phyloP scores from a whole-genome alignment of 495 filamentous ascomycete species.

The Lophiotrema nucula region DNA sequence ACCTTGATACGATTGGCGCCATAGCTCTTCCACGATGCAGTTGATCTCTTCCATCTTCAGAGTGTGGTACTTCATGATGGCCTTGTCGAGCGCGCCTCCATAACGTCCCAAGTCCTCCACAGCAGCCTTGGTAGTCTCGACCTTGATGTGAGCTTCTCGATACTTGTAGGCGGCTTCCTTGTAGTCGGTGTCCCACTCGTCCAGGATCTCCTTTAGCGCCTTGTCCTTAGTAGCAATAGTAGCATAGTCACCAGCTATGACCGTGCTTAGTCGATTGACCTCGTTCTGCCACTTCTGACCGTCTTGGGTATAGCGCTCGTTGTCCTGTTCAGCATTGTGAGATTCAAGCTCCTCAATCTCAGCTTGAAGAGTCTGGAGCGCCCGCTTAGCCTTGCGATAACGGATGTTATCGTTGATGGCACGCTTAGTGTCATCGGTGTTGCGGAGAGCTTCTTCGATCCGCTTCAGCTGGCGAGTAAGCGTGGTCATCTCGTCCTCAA shows the following conservation, averaged over 20 bases:
- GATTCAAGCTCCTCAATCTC: conserved; percentile 77
- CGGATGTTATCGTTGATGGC: conserved; percentile 83
- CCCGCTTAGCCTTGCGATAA: conserved; percentile 70
- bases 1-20: conserved; percentile 94
- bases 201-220: conserved; percentile 63
- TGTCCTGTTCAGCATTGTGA: conserved; percentile 79
- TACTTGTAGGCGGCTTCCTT: conserved; percentile 78
- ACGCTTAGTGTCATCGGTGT: conserved; percentile 73
- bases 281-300: conserved; percentile 59
- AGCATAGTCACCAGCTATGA: conserved; percentile 65
- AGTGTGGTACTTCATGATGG: conserved; percentile 93
- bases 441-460: conserved; percentile 71
- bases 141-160: conserved; percentile 83
- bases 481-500: conserved; percentile 65
- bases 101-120: conserved; percentile 87
- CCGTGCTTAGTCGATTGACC: conserved; percentile 59
- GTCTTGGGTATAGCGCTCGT: conserved; percentile 68
- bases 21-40: conserved; percentile 87
- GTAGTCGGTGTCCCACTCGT: conserved; percentile 84
- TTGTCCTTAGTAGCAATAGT: conserved; percentile 78
- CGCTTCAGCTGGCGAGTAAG: conserved; percentile 70
- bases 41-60: conserved; percentile 99
- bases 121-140: conserved; percentile 88
- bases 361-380: conserved; percentile 60
- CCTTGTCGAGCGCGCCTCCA: conserved; percentile 77